phyloP scores from a whole-genome alignment of 495 filamentous ascomycete species.

The Apodospora peruviana region DNA sequence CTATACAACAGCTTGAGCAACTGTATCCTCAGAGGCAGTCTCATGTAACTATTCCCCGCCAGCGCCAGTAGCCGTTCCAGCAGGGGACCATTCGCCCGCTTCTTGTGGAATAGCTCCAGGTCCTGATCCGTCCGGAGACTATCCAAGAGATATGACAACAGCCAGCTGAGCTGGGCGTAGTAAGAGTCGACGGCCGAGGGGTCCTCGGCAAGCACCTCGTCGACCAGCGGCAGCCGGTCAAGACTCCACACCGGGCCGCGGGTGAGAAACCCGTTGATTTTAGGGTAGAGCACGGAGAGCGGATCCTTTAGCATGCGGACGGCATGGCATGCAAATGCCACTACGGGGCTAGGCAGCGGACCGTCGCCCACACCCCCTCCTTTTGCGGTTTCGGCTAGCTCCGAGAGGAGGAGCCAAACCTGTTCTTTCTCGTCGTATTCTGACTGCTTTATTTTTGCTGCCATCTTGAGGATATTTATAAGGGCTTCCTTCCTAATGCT shows the following conservation, averaged over 20 bases:
- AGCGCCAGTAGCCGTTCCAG: conserved; percentile 74
- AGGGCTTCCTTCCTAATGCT: conserved; percentile 76
- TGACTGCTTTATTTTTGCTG: conserved; percentile 60
- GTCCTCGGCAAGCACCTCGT: conserved; percentile 62
- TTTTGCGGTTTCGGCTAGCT: conserved; percentile 66
- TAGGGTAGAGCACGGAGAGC: conserved; percentile 76
- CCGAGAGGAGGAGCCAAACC: conserved; percentile 67
- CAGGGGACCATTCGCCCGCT: conserved; percentile 46
- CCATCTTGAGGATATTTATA: conserved; percentile 57
- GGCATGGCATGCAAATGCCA: conserved; percentile 66
- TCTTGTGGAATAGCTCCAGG: conserved; percentile 74
- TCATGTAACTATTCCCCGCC: conserved; percentile 60
- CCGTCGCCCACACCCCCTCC: conserved; percentile 43
- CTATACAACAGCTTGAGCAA: conserved; percentile 70
- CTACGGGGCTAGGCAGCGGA: conserved; percentile 66
- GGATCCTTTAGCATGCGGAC: conserved; percentile 68
- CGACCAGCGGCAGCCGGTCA: conserved; percentile 69
- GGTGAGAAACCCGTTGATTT: conserved; percentile 79
- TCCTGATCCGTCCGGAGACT: conserved; percentile 54
- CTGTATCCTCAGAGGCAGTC: conserved; percentile 54
- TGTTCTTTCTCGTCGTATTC: conserved; percentile 71
- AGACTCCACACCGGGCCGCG: conserved; percentile 67
- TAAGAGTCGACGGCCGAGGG: conserved; percentile 70
- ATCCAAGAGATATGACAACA: conserved; percentile 68
- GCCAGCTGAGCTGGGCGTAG: conserved; percentile 73